Percentiles rank a stretch among this genome's conserved stretches.
Conservation (phyloP, 2,329 filamentous ascomycete species). For the Magnaporthiopsis rhizophila region DNA sequence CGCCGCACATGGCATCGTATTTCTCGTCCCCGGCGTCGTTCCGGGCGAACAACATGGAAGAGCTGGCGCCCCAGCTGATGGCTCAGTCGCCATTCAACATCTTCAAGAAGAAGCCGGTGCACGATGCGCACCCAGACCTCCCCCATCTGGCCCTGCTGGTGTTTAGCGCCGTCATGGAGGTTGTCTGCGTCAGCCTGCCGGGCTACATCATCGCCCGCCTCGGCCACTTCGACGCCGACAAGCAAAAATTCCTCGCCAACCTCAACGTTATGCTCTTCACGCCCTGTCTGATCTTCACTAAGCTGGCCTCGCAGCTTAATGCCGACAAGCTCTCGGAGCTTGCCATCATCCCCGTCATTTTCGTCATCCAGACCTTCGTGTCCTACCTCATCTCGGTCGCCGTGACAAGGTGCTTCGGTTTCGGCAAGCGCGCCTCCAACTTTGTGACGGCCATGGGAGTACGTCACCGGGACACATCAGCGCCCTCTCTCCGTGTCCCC, state of each 20-base stretch:
- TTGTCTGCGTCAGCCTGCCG: slow-evolving; percentile 88
- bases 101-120: slow-evolving; percentile 27
- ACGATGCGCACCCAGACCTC: slow-evolving; percentile 56
- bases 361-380: slow-evolving; percentile 76
- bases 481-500: neutral
- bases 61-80: slow-evolving; percentile 16
- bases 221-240: slow-evolving; percentile 90
- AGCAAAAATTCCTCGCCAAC: slow-evolving; percentile 94
- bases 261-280: slow-evolving; percentile 96
- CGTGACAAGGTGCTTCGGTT: slow-evolving; percentile 68
- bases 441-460: slow-evolving; percentile 93
- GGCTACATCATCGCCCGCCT: slow-evolving; percentile 86
- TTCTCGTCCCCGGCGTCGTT: slow-evolving; percentile 35
- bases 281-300: slow-evolving; percentile 95
- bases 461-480: slow-evolving; percentile 9
- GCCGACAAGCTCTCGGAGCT: slow-evolving; percentile 85
- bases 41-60: slow-evolving; percentile 26
- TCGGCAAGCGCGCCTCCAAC: slow-evolving; percentile 79
- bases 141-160: slow-evolving; percentile 70
- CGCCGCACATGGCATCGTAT: slow-evolving; percentile 4
- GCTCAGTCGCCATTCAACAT: slow-evolving; percentile 31
- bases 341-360: slow-evolving; percentile 92
- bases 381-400: slow-evolving; percentile 70
- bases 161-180: slow-evolving; percentile 90
- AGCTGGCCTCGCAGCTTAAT: slow-evolving; percentile 88